Base-by-base conservation (phyloP, 1,284 basidiomycete genomes). In the Megacollybia platyphylla region DNA sequence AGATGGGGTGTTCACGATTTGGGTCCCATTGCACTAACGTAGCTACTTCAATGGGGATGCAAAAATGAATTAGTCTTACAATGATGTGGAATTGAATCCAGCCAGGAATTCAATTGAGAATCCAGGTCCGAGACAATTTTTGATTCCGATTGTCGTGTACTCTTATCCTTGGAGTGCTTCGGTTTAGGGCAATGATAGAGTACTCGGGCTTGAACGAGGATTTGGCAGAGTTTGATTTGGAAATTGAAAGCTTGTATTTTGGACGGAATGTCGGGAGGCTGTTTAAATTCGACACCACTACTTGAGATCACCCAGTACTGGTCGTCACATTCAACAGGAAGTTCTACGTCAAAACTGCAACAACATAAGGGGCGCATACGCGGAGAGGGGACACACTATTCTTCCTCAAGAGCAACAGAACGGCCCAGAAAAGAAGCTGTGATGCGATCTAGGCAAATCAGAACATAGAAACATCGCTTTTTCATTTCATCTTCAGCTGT, bases 401-500 rank as follows among this genome's bases (percentile, higher is more conserved):
- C 20, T 24, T 24, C 20, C 20, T 24, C 20, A 24, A 24, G 20
- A 5, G 20, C 20, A 24, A 24, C 20, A 24, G 20, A 24, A 5
- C 20, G 20, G 20, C 20, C 20, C 4, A 24, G 20, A 24, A 24
- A 24, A 24, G 20, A 24, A 24, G 20, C 20, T 24, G 20, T 24
- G 5, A 24, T 24, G 20, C 20, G 20, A 5, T 24, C 20, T 24
- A 24, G 5, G 20, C 20, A 24, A 5, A 24, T 24, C 5, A 24
- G 20, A 24, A 24, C 20, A 5, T 24, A 40, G 11, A 40, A 40
- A n/a, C 20, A 24, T 17, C 39, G 39, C 29, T 40, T 40, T 40
- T 40, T 40, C 20, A 40, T 24, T 29, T 40, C 39, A 18, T 40
- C 39, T 11, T 40, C 39, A 5, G n/a, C 8, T 29, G 39, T 26